Base-by-base conservation (phyloP, 1,284 basidiomycete species). In the Paramarasmius palmivorus region DNA sequence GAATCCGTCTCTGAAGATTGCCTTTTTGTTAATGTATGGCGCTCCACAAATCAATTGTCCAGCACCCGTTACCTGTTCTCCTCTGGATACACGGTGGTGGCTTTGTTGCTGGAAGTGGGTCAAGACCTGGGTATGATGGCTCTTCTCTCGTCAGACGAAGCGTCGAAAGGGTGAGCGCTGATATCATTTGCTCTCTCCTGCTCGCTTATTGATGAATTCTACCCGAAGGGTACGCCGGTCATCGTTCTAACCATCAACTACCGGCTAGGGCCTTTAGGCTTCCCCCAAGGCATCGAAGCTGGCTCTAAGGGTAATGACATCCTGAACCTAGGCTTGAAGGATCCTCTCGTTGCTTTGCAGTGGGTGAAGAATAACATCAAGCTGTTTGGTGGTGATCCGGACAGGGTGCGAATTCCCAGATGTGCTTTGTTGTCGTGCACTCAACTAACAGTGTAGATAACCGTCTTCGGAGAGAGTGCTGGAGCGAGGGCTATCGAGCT, bases 231-330 rank as follows among this genome's bases (percentile, higher is more conserved):
- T 32, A 79, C 75, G 3, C 79, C 78, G n/a, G 60, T 84, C 22
- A 71, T 84, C n/a, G 79, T 80, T 44, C 80, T 84, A 39, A 78
- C 73, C 9, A 46, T 51, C 36, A 55, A 55, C 19, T 55, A 55
- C 34, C 53, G 53, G n/a, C 17, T 55, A 15, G 49, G 49, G 29
- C 49, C 49, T 7, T 25, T 50, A n/a, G 49, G 49, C 17, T 50
- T 74, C 50, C 70, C 71, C 2, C 67, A 67, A 52, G 71, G 70
- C 2, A 40, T 57, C 2, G 71, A 72, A 49, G 70, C 69, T 15
- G 59, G 54, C 7, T 32, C 29, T 7, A 10, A 39, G 9, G 46
- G 53, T 12, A 20, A 25, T 15, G 41, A 44, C 6, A 9, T 44
- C 12, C 25, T 44, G 41, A 44, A 44, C 25, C n/a, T 44, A 10